phyloP scores from a whole-genome alignment of 148 eudicot genomes.

The Silene uniflora region DNA sequence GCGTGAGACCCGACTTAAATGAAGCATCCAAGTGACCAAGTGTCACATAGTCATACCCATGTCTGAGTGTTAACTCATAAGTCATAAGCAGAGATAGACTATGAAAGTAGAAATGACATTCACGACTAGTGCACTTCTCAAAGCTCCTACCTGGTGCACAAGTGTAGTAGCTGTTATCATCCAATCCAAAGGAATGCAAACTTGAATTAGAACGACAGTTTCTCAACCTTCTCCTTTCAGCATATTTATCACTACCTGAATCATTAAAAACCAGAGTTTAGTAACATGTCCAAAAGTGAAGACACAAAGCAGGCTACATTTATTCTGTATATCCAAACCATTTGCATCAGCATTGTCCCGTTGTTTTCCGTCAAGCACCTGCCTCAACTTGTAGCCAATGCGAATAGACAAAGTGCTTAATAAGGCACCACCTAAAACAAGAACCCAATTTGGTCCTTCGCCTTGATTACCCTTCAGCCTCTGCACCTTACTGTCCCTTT shows the following conservation, averaged over 20 bases:
- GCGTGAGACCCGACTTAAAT: no score
- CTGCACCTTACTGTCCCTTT: slow-evolving; percentile 42
- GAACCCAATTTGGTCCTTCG: slow-evolving; percentile 84
- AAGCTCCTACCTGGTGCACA: slow-evolving; percentile 47
- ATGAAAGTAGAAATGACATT: background rate
- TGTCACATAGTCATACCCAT: no score
- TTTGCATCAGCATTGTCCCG: slow-evolving; percentile 38
- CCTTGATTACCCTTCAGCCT: slow-evolving; percentile 46
- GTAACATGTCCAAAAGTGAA: background rate
- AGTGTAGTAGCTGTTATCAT: slow-evolving; percentile 59
- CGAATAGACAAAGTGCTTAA: slow-evolving; percentile 83
- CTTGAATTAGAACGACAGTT: slow-evolving; percentile 51
- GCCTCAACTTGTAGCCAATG: slow-evolving; percentile 84
- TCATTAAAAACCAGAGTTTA: slow-evolving; percentile 11
- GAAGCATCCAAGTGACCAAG: no score
- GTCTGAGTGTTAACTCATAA: no score
- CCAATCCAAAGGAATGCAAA: slow-evolving; percentile 52
- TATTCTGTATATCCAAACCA: slow-evolving; percentile 32
- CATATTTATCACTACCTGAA: slow-evolving; percentile 51
- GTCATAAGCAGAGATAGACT: background rate
- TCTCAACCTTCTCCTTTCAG: slow-evolving; percentile 43
- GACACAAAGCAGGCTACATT: slow-evolving; percentile 1
- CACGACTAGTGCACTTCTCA: slow-evolving; percentile 6
- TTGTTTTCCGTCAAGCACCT: slow-evolving; percentile 66
- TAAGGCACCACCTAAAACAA: slow-evolving; percentile 89